A percentile compares a stretch with the other conserved stretches of the same genome.
Conservation (phyloP, 176 grass and related monocot genomes). For the Olyra latifolia region DNA sequence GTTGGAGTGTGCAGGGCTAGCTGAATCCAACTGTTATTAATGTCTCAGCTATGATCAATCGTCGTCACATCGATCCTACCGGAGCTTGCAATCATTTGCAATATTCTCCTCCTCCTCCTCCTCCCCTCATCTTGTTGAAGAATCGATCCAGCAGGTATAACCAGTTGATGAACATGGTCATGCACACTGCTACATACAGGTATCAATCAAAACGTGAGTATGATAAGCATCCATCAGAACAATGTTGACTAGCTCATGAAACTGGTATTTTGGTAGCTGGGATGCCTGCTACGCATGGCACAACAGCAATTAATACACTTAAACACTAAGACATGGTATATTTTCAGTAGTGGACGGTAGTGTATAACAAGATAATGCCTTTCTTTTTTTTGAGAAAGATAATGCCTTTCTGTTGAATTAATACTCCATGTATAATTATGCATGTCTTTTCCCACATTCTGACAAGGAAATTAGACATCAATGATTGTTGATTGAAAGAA, state of each 20-base stretch:
- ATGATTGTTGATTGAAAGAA: background rate
- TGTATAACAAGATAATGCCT: background rate
- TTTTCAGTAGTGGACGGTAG: background rate
- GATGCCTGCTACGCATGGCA: background rate
- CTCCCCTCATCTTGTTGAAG: background rate
- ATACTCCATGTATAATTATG: background rate
- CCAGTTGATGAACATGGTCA: background rate
- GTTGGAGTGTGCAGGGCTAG: background rate
- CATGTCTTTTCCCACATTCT: background rate
- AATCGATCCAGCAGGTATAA: background rate
- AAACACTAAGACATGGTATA: background rate
- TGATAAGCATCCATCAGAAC: background rate
- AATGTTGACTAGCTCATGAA: background rate
- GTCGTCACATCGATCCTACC: slow-evolving; percentile 9
- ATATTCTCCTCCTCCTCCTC: background rate
- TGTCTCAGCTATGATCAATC: background rate
- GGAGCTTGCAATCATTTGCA: slow-evolving; percentile 3
- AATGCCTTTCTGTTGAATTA: background rate
- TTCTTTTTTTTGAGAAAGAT: too few species aligned
- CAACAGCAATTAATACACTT: background rate
- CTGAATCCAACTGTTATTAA: slow-evolving; percentile 8
- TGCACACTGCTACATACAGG: background rate
- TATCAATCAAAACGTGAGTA: background rate
- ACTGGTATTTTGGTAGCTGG: background rate
- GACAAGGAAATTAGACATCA: background rate